Base-by-base conservation (phyloP, 768 basidiomycete species). In the Pulveroboletus ravenelii region DNA sequence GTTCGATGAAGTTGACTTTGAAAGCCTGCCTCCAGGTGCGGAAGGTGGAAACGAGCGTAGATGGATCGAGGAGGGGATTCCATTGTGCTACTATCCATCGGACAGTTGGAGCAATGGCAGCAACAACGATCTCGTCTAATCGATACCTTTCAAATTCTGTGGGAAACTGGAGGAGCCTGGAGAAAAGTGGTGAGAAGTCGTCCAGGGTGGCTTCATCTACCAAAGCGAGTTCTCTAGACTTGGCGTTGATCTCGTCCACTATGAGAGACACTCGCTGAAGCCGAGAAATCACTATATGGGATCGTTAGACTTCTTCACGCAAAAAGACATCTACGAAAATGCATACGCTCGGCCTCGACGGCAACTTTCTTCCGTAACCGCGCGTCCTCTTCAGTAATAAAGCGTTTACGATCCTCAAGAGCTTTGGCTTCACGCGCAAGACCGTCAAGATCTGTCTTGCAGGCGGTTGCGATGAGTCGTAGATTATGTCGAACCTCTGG, bases 401-500 rank as follows among this genome's bases (percentile, higher is more conserved):
- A 89, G 51, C 81, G 80, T 67, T 89, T 87, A 37, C 87, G 81
- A 53, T 89, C 89, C 55, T 87, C 79, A 2, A 97, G 75, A 3
- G 82, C 78, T 57, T 85, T 87, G 3, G 90, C 96, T 73, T 99
- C 96, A 14, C 85, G 80, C 0, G 93, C 93, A 20, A 98, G 80
- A 6, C 89, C 87, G 48, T 92, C 88, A 12, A 99, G 77, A 52
- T 95, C 89, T 15, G 76, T 81, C 59, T 89, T 89, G 60, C 92
- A 86, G 2, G 83, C 76, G 41, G 93, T 89, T 2, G 81, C 77
- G 31, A 99, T 91, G 38, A 97, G 79, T 5, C 88, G 82, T 25
- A 99, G 71, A 66, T 98, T 99, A 66, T 99, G 94, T 23, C 95
- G 82, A n/a, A 99, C 82, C 74, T 99, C 96, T 0, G 96, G 96